Evolutionary conservation across 768 basidiomycete genomes (phyloP), one percentile per base, ranked within the genome.

Genomic region (Cytidiella melzeri): DNA sequence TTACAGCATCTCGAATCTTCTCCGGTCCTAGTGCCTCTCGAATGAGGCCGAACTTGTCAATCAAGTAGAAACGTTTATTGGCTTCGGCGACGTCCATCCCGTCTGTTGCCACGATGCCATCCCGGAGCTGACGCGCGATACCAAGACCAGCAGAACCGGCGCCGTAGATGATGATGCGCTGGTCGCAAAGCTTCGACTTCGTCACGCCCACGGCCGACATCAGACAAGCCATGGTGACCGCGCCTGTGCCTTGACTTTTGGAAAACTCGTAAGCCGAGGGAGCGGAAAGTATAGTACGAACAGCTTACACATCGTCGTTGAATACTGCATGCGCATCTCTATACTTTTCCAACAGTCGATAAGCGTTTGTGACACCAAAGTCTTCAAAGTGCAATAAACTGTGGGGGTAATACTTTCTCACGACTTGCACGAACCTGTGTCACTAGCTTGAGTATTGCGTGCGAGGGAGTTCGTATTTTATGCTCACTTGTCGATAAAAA

Each of bases 61-160:
- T 70, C 52, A 91, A 70, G 71, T 76, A 92, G 67, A 93, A 91
- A 37, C 69, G 67, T 26, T 64, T 63, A 55, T 76, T 82, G 0
- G 88, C 89, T 40, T 86, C 80, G 11, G 74, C 74, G 4, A 61
- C 54, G 10, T 77, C 66, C 2, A 84, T 52, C 0, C 47, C 42
- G 57, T 84, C 78, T 4, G 72, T 66, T 41, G 79, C 60, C 19
- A 81, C 70, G 53, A 92, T 83, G 2, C 87, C 91, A 52, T 87
- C 85, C 4, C 87, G 78, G 23, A 94, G 64, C 57, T 92, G 89
- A 23, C 71, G 70, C 3, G 85, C 71, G 57, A 92, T 89, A 9
- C 92, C 92, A 45, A 89, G 71, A 1, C 92, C 91, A 0, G 91
- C 90, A 0, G 84, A 82, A 4, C 87, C 91, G 0, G 87, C 82